A percentile compares a stretch with the other conserved stretches of the same genome.
phyloP scores from a whole-genome alignment of 176 grass and related monocot genomes.

The Musa troglodytarum region DNA sequence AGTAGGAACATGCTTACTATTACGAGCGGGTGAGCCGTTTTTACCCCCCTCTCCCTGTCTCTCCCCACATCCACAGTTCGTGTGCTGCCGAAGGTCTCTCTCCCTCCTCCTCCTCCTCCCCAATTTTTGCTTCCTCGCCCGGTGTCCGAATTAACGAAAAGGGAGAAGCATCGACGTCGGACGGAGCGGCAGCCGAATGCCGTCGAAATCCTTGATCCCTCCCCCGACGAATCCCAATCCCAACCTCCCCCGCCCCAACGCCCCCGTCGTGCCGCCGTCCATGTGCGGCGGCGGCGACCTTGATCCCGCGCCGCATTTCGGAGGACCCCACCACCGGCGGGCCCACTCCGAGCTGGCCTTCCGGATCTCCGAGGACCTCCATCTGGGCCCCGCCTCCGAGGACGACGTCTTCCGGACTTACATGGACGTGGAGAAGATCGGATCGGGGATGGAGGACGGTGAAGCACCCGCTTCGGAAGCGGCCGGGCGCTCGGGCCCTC shows the following conservation, averaged over 20 bases:
- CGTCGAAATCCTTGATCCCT: neutral
- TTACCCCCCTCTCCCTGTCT: neutral
- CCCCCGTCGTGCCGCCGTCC: conserved; percentile 14
- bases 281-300: neutral
- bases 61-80: no score
- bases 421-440: conserved; percentile 98
- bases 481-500: neutral
- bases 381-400: conserved; percentile 59
- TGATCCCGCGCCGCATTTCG: conserved; percentile 17
- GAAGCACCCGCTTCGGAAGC: conserved; percentile 29
- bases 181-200: neutral
- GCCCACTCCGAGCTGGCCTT: conserved; percentile 94
- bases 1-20: no score
- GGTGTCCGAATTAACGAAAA: neutral
- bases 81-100: no score
- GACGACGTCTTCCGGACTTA: conserved; percentile 92
- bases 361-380: conserved; percentile 70
- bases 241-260: conserved; percentile 6
- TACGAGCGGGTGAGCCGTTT: no score
- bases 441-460: conserved; percentile 32
- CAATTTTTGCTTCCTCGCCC: neutral
- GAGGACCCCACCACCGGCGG: conserved; percentile 68
- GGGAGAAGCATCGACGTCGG: neutral
- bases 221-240: conserved; percentile 26
- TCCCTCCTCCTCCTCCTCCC: neutral